Percentiles rank a stretch among this genome's conserved stretches.
These are phyloP conservation scores for Zopfochytrium polystomum DNA, from an alignment of 371 early-diverging fungal species.

Conservation along the genomic window DNA sequence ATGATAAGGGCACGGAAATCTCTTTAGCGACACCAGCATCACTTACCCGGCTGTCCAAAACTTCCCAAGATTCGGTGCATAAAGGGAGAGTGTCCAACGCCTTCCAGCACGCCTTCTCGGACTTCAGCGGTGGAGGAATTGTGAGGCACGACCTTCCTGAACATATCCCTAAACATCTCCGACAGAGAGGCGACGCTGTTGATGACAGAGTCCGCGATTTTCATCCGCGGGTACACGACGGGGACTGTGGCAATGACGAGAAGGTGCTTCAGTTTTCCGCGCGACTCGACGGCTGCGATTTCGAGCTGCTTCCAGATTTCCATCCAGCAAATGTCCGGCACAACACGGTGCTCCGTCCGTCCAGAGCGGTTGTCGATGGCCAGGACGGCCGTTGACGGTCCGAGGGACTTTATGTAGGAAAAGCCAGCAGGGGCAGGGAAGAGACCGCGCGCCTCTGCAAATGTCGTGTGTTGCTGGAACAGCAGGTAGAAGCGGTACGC, in stretches of 20 bases:
- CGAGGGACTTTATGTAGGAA: constrained; percentile 60
- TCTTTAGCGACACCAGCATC: no score
- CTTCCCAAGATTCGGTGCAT: neutral
- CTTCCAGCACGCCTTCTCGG: neutral
- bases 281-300: constrained; percentile 48
- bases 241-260: constrained; percentile 72
- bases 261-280: constrained; percentile 51
- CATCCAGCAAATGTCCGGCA: constrained; percentile 60
- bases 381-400: constrained; percentile 63
- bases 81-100: neutral
- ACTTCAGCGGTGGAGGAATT: neutral
- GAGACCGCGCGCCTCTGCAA: constrained; percentile 60
- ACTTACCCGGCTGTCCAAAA: constrained; percentile 81
- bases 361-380: constrained; percentile 79
- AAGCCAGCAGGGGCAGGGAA: constrained; percentile 31
- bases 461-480: constrained; percentile 82
- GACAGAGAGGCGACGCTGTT: constrained; percentile 19
- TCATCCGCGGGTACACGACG: constrained; percentile 71
- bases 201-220: constrained; percentile 54
- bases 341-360: constrained; percentile 62
- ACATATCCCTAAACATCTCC: constrained; percentile 7
- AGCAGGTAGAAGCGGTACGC: constrained; percentile 78
- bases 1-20: no score
- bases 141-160: neutral
- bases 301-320: constrained; percentile 18